Evolutionary conservation across 192 early-diverging fungal genomes (phyloP), one percentile per base, ranked within the genome.

Genomic region (Backusella parvicylindrica): DNA sequence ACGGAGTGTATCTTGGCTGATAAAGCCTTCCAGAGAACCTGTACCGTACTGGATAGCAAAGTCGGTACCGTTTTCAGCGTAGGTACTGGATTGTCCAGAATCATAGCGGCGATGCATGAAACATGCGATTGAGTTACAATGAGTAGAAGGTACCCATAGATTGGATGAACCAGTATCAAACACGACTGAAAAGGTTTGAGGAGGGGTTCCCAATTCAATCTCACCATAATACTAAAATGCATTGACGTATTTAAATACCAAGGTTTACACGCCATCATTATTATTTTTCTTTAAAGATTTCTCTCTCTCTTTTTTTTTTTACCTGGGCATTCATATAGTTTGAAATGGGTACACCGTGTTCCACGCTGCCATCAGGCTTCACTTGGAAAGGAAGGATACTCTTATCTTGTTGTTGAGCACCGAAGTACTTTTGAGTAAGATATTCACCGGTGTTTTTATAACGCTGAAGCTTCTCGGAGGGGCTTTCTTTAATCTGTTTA

Each of bases 21-120:
- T 93, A 67, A 98, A 91, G 18, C 98, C 98, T 77, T 99, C 97
- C 23, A 99, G 87, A 16, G 93, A 89, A 18, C 97, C 98, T 53
- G 91, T 89, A 49, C 96, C 97, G 72, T 99, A 99, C 66, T 91
- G 92, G 73, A 99, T 97, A n/a, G 93, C 90, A 90, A 99, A 99
- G 60, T 90, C 86, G 6, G 98, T 99, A 47, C 96, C 97, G 77
- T 99, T 99, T 49, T 88, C 83, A 53, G 86, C 88, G 86, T 89
- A 97, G 6, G 93, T 89, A 2, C 73, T 81, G 26, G 94, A 96
- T 80, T 96, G 86, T 73, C 77, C 81, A 47, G 94, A 89, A 81
- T 99, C 95, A 83, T 91, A 99, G 11, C 93, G 90, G 43, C 87
- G 75, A 81, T 99, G 98, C 70, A 99, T 86, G 88, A 92, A 98